phyloP scores from a whole-genome alignment of 805 yeast genomes.

The Candida broadrunensis region DNA sequence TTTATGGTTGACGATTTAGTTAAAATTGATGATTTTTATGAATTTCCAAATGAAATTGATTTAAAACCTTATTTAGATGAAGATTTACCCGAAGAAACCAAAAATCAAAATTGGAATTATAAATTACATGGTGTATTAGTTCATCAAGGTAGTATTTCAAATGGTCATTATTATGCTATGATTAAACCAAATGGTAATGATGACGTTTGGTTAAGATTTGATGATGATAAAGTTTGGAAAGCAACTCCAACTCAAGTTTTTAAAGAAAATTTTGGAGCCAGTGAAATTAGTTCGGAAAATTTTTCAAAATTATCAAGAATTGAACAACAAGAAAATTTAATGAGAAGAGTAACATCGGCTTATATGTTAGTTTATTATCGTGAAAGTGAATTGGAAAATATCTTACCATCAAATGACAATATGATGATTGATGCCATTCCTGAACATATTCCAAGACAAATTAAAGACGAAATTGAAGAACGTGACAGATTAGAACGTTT shows the following conservation, averaged over 20 bases:
- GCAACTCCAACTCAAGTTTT: constrained; percentile 84
- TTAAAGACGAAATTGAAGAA: constrained; percentile 61
- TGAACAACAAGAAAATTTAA: constrained; percentile 58
- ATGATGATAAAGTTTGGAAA: constrained; percentile 90
- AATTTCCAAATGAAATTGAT: constrained; percentile 81
- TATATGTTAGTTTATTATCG: constrained; percentile 94
- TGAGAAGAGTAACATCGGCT: constrained; percentile 87
- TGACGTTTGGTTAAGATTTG: constrained; percentile 81
- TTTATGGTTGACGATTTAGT: constrained; percentile 84
- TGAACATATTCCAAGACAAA: constrained; percentile 59
- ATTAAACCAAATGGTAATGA: constrained; percentile 72
- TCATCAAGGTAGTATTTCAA: constrained; percentile 92
- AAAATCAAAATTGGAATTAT: constrained; percentile 67
- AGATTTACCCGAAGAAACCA: constrained; percentile 36
- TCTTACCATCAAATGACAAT: constrained; percentile 59
- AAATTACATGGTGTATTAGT: constrained; percentile 90
- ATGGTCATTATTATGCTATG: constrained; percentile 96
- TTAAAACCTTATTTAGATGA: constrained; percentile 74
- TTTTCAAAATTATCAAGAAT: constrained; percentile 51
- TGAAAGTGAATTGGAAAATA: constrained; percentile 50
- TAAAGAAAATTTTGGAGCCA: constrained; percentile 89
- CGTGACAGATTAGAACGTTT: constrained; percentile 55
- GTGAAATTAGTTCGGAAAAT: constrained; percentile 48
- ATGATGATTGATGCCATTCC: constrained; percentile 47
- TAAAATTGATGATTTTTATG: constrained; percentile 89